These are phyloP conservation scores for Phytopythium sindhum DNA, from an alignment of 352 stramenopile genomes.

Conservation along the genomic window DNA sequence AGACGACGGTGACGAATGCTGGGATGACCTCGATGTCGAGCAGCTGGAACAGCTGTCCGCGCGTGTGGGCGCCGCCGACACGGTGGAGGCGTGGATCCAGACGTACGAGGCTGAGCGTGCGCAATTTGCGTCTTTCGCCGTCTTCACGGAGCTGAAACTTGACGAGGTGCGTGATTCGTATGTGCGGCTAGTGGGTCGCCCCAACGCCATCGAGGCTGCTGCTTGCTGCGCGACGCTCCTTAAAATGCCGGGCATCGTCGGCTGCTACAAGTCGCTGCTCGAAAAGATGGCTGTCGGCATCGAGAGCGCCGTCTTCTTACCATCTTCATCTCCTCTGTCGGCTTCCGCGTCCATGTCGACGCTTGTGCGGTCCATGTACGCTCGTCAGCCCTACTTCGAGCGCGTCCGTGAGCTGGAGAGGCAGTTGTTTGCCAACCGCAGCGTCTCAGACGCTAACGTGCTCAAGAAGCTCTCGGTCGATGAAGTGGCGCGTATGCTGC, in stretches of 20 bases:
- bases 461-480: slow-evolving; percentile 34
- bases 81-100: slow-evolving; percentile 59
- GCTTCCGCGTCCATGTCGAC: slow-evolving; percentile 34
- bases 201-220: slow-evolving; percentile 68
- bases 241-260: slow-evolving; percentile 78
- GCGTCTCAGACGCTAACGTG: slow-evolving; percentile 37
- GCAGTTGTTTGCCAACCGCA: slow-evolving; percentile 33
- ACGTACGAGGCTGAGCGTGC: slow-evolving; percentile 65
- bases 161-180: slow-evolving; percentile 69
- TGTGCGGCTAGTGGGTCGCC: slow-evolving; percentile 37
- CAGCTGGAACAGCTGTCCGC: slow-evolving; percentile 40
- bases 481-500: slow-evolving; percentile 39
- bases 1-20: neutral
- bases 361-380: slow-evolving; percentile 55
- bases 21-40: slow-evolving; percentile 28
- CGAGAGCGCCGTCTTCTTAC: slow-evolving; percentile 54
- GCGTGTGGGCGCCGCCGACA: slow-evolving; percentile 34
- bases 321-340: slow-evolving; percentile 8
- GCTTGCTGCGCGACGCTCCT: slow-evolving; percentile 73
- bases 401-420: slow-evolving; percentile 50
- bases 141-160: slow-evolving; percentile 77
- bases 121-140: slow-evolving; percentile 69
- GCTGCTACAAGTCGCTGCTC: slow-evolving; percentile 61
- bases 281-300: slow-evolving; percentile 64
- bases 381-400: slow-evolving; percentile 68